These are phyloP conservation scores for Saccharomyces hybrid DNA, from an alignment of 1,139 yeast genomes.

Conservation along the genomic window DNA sequence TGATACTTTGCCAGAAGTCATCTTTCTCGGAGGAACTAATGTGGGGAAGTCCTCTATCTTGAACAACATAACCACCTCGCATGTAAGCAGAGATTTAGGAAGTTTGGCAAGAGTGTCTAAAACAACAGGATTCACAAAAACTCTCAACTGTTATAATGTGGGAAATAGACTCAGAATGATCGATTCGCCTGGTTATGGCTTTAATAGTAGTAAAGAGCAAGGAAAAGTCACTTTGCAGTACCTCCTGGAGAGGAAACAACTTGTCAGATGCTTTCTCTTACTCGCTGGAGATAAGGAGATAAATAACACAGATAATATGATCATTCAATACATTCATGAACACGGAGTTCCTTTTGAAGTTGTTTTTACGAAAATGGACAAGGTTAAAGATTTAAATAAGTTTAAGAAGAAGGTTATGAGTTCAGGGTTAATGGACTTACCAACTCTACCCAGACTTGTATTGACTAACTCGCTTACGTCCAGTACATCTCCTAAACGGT, in stretches of 20 bases:
- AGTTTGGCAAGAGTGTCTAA: constrained; percentile 49
- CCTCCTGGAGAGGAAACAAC: constrained; percentile 43
- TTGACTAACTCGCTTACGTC: constrained; percentile 36
- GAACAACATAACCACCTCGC: constrained; percentile 43
- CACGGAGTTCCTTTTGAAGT: constrained; percentile 64
- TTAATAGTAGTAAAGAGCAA: constrained; percentile 50
- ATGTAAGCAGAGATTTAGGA: constrained; percentile 30
- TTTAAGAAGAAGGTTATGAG: constrained; percentile 27
- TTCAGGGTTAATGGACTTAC: constrained; percentile 22
- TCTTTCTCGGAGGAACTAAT: constrained; percentile 72
- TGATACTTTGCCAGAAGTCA: constrained; percentile 50
- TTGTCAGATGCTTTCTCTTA: constrained; percentile 54
- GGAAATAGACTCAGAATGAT: constrained; percentile 57
- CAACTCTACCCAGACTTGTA: constrained; percentile 34
- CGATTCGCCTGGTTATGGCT: constrained; percentile 88
- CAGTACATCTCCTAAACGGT: constrained; percentile 27
- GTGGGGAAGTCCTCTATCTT: constrained; percentile 78
- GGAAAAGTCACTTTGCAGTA: constrained; percentile 64
- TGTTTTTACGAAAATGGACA: constrained; percentile 70
- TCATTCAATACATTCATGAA: constrained; percentile 44
- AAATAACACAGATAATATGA: constrained; percentile 45
- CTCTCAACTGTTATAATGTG: constrained; percentile 64
- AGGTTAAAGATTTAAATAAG: constrained; percentile 29
- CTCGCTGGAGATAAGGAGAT: constrained; percentile 55
- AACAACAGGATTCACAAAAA: constrained; percentile 69